These are phyloP conservation scores for Trichomonascaceae sp. DNA, from an alignment of 1,139 yeast species.

Conservation along the genomic window DNA sequence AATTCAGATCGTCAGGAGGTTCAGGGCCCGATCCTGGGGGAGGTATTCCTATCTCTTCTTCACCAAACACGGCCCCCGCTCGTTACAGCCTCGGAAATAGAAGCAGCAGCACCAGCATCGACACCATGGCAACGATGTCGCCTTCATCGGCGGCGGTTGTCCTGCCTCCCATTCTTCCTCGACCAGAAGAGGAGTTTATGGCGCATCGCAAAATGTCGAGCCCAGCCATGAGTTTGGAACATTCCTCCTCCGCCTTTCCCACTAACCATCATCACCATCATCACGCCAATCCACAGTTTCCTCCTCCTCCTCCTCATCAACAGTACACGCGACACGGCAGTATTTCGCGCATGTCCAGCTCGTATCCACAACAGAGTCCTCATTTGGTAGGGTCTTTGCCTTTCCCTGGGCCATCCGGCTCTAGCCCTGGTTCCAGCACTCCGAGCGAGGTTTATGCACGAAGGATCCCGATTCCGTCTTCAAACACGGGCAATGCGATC, in stretches of 20 bases:
- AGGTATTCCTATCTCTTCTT: neutral
- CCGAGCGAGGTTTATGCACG: no score
- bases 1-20: no score
- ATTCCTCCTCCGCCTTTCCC: no score
- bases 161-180: neutral
- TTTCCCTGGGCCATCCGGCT: no score
- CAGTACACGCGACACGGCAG: neutral
- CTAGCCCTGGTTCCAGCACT: no score
- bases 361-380: no score
- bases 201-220: slow-evolving; percentile 1
- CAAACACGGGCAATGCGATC: no score
- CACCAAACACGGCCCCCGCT: neutral
- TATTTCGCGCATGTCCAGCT: slow-evolving; percentile 1
- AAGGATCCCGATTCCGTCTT: no score
- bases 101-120: neutral
- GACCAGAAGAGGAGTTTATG: neutral
- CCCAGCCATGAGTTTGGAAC: no score
- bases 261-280: slow-evolving; percentile 6
- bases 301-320: neutral
- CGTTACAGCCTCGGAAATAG: neutral
- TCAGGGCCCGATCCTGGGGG: neutral
- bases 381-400: no score
- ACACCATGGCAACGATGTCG: neutral
- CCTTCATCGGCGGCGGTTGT: neutral
- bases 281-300: neutral